Evolutionary conservation across 495 filamentous ascomycete species (phyloP), one percentile per base, ranked within the genome.

Genomic region (Margaritispora aquatica): DNA sequence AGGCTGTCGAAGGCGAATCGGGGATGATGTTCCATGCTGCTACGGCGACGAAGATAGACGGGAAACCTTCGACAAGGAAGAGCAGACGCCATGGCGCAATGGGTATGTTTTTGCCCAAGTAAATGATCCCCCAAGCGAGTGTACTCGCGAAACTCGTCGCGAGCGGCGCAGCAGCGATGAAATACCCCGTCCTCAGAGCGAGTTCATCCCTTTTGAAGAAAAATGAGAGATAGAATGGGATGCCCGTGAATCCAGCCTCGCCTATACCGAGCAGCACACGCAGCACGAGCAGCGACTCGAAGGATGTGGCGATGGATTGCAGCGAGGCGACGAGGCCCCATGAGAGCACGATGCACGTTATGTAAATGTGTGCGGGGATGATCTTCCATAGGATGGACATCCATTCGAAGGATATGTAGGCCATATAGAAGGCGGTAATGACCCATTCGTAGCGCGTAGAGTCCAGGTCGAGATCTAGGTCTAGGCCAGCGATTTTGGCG

Each of bases 41-140:
- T 1, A 84, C 68, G 0, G 88, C 87, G 19, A 89, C 79, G 10
- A 86, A 61, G 44, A 90, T 75, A 2, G 84, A 88, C 1, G 91
- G 92, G 36, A 91, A 76, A 5, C 91, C 91, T 71, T 96, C 91
- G n/a, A 95, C 74, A 1, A 96, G 78, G 70, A 96, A 94, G 38
- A 96, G 73, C 1, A 96, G 73, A 10, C 90, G 80, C 91, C 91
- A 96, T 20, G 84, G 85, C 1, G 90, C 86, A 49, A 96, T 76
- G 26, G 81, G 76, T 4, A 80, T 70, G 65, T 79, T 68, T 17
- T 70, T 54, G 1, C 58, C 58, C 2, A 89, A 80, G 7, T 83
- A 85, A 2, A 89, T 86, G 63, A 96, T 95, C 2, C 84, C 82
- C 66, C 88, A 95, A 3, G 91, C 91, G 0, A 96, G 75, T 13